Base-by-base conservation (phyloP, 257 asterid genomes). In the Fraxinus americana region DNA sequence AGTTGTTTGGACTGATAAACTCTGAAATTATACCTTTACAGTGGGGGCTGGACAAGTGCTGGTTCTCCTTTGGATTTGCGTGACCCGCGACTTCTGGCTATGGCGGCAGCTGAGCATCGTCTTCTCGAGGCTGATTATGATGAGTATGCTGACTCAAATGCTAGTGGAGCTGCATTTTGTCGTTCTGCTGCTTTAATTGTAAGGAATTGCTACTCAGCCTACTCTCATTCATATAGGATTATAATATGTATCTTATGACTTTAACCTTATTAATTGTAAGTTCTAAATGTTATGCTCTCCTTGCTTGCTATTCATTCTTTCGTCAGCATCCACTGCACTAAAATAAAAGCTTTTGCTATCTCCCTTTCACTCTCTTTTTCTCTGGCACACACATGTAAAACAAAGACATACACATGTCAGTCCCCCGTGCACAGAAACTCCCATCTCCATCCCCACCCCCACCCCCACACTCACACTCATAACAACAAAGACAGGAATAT, bases 151-250 rank as follows among this genome's bases (percentile, higher is more conserved):
- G 88, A 81, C 78, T 78, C 83, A 75, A 85, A 39, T 81, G 84
- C 87, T 66, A 87, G 83, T 72, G 89, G 91, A 77, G 87, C 89
- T 75, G 91, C 87, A 77, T 87, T 87, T 81, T 85, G 81, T 48
- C 91, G 91, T 3, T 85, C 89, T 75, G 87, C 78, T 76, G 89
- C 87, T 77, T 80, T 85, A 76, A 83, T 87, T 52, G 91, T 87
- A 83, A 57, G 83, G 72, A 61, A 59, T 59, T 78, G 38, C 38
- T 59, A 25, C 17, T 63, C 35, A 23, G 35, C 35, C 32, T 13
- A 35, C 65, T 75, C 41, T 48, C 61, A 45, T 45, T 38, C 35
- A 21, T 17, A 9, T 63, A 63, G 41, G 43, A 52, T 2, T 41
- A 52, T 74, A 32, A 32, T 57, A 12, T 25, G 17, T 16, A 30